Conservation (phyloP, 257 asterid genomes). For the Eucommia ulmoides region DNA sequence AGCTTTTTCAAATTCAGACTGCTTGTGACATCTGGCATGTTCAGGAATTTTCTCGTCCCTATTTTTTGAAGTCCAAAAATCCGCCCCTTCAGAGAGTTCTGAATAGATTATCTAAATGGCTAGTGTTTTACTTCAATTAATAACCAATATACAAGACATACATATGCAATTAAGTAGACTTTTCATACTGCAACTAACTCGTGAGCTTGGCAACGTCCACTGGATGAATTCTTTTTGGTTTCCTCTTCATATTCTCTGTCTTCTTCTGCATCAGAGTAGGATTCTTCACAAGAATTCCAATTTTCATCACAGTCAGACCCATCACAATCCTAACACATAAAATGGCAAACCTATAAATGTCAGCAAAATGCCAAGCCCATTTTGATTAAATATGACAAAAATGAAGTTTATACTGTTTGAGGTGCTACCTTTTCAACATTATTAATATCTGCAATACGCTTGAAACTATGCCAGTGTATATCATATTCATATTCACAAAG, state of each 20-base stretch:
- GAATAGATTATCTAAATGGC: slow-evolving; percentile 11
- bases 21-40: slow-evolving; percentile 72
- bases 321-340: slow-evolving; percentile 49
- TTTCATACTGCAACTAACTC: slow-evolving; percentile 68
- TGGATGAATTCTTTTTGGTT: slow-evolving; percentile 19
- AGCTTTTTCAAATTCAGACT: slow-evolving; percentile 83
- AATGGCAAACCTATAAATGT: too few relatives aligned
- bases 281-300: slow-evolving; percentile 47
- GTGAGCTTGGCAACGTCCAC: slow-evolving; percentile 32
- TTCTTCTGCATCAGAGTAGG: slow-evolving; percentile 26
- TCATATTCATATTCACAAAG: slow-evolving; percentile 92
- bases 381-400: too few relatives aligned
- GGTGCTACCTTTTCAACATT: slow-evolving; percentile 38
- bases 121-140: slow-evolving; percentile 18
- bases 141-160: slow-evolving; percentile 4
- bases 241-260: slow-evolving; percentile 47
- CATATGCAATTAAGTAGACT: slow-evolving; percentile 8
- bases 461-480: slow-evolving; percentile 68
- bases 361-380: too few relatives aligned
- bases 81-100: slow-evolving; percentile 75
- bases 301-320: slow-evolving; percentile 42
- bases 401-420: background rate
- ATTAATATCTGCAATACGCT: slow-evolving; percentile 66
- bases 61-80: slow-evolving; percentile 77
- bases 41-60: slow-evolving; percentile 86